Conservation (phyloP, 116 monocot genomes). For the Iris pallida region DNA sequence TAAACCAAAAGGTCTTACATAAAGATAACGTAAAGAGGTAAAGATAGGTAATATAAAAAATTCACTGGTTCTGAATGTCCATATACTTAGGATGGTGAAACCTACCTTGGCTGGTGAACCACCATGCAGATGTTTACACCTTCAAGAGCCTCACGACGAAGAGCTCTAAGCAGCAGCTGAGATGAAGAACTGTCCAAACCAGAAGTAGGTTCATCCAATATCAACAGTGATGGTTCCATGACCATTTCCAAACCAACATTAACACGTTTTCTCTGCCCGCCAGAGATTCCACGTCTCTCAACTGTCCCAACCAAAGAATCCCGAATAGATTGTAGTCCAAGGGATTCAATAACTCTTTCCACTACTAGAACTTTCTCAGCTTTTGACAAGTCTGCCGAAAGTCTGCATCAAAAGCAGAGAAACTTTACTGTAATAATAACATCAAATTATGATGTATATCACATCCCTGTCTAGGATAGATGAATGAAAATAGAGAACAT, state of each 20-base stretch:
- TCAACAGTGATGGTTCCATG: constrained; percentile 93
- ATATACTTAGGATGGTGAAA: constrained; percentile 11
- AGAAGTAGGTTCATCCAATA: constrained; percentile 97
- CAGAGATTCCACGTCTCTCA: constrained; percentile 96
- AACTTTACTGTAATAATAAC: background rate
- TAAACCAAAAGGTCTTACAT: background rate
- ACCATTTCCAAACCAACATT: constrained; percentile 99
- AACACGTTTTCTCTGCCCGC: constrained; percentile 93
- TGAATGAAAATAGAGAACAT: too few species aligned
- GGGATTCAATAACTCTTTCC: constrained; percentile 94
- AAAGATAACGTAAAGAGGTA: background rate
- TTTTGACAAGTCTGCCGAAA: constrained; percentile 80
- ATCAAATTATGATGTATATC: background rate
- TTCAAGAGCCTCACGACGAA: constrained; percentile 88
- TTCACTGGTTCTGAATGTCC: background rate
- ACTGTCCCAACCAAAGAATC: constrained; percentile 99
- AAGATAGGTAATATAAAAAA: background rate
- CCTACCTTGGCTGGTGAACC: constrained; percentile 97
- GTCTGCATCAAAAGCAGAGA: constrained; percentile 37
- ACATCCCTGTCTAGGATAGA: too few species aligned
- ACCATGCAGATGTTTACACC: constrained; percentile 95
- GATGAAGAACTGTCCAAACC: constrained; percentile 97
- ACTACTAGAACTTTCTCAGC: constrained; percentile 96
- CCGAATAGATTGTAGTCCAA: constrained; percentile 76
- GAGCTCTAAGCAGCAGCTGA: constrained; percentile 76